These are phyloP conservation scores for Aegilops bicornis DNA, from an alignment of 176 grass and related monocot genomes.

Conservation along the genomic window DNA sequence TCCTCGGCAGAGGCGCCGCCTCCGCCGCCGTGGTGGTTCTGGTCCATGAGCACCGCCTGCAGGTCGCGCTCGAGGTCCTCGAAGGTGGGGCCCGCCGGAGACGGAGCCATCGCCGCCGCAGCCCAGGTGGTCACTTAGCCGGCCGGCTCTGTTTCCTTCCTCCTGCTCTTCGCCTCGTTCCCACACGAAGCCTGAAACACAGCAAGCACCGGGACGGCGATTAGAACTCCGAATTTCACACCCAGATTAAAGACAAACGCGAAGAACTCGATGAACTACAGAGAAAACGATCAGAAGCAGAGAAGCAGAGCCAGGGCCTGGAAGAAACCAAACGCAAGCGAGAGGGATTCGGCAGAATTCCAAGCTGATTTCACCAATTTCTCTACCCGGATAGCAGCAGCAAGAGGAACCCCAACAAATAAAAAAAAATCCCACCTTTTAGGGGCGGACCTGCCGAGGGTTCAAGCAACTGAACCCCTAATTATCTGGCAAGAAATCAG, in stretches of 20 bases:
- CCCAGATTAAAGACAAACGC: not conserved
- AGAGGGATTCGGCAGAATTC: not conserved
- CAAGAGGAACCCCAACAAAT: not conserved
- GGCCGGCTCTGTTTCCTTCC: not conserved
- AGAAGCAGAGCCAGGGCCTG: no score
- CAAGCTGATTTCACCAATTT: not conserved
- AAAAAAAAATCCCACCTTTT: not conserved
- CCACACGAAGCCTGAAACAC: slow-evolving; percentile 10
- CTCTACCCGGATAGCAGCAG: not conserved
- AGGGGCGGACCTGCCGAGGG: slow-evolving; percentile 11
- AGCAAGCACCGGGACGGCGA: not conserved
- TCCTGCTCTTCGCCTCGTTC: not conserved
- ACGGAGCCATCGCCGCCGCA: slow-evolving; percentile 34
- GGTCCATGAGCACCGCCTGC: slow-evolving; percentile 71
- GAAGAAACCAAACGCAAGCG: not conserved
- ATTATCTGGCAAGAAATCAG: not conserved
- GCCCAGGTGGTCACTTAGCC: not conserved
- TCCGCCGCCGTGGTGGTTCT: slow-evolving; percentile 39
- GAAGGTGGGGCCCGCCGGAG: slow-evolving; percentile 51
- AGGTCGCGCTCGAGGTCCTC: slow-evolving; percentile 84
- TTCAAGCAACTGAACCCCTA: slow-evolving; percentile 11
- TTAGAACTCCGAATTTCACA: not conserved
- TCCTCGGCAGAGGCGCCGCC: slow-evolving; percentile 37
- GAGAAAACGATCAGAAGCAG: not conserved
- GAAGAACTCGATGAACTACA: not conserved